Percentiles rank a stretch among this genome's conserved stretches.
Evolutionary conservation across 208 protist species (phyloP).

Genomic region (Acanthamoeba castellanii): DNA sequence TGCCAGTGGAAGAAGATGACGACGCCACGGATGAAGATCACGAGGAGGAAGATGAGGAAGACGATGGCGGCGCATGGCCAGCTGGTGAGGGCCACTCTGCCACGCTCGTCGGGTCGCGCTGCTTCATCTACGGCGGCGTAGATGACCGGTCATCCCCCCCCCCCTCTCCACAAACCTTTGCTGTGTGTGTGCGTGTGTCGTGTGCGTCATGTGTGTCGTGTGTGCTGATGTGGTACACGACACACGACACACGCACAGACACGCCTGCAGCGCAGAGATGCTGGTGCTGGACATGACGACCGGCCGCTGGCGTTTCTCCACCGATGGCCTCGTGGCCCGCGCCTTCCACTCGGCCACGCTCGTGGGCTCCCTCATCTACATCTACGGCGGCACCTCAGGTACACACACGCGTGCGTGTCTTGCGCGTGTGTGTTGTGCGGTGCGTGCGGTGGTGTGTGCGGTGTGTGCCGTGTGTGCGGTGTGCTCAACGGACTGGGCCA

Average conservation of each 20-base stretch:
- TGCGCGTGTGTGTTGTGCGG: neutral
- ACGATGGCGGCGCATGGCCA: neutral
- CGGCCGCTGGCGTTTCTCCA: neutral
- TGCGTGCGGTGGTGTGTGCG: neutral
- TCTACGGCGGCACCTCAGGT: conserved; percentile 3
- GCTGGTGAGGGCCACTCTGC: neutral
- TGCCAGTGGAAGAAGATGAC: neutral
- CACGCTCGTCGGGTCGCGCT: conserved; percentile 21
- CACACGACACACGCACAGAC: neutral
- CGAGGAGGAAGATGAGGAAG: neutral
- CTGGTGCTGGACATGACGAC: neutral
- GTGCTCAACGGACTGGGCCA: neutral
- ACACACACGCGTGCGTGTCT: neutral
- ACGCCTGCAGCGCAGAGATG: neutral
- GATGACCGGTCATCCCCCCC: neutral
- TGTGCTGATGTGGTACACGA: neutral
- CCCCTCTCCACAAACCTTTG: neutral
- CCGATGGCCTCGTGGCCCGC: neutral
- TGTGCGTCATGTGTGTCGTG: neutral
- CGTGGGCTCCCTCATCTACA: neutral
- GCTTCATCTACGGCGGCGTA: conserved; percentile 14
- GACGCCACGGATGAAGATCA: neutral
- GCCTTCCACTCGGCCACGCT: conserved; percentile 31
- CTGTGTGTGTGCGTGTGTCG: neutral
- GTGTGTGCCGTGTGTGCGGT: neutral